Conservation (phyloP, 1,139 yeast genomes). For the Candida sojae region DNA sequence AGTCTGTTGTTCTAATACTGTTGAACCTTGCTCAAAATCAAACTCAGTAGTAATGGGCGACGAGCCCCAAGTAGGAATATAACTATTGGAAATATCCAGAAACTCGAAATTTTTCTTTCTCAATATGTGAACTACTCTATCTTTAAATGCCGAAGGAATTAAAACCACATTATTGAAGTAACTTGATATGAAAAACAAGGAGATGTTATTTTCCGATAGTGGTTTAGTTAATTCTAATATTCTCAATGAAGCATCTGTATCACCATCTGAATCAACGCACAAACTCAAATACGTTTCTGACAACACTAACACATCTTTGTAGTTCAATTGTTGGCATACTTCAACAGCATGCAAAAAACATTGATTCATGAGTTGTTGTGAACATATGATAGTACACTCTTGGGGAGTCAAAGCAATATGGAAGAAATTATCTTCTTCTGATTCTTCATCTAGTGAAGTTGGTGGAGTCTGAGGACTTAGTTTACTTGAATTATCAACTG, state of each 20-base stretch:
- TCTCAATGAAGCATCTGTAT: constrained; percentile 51
- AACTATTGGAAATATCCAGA: constrained; percentile 42
- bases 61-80: constrained; percentile 17
- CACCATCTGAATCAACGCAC: constrained; percentile 65
- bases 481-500: constrained; percentile 26
- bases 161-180: constrained; percentile 71
- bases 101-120: constrained; percentile 45
- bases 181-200: constrained; percentile 64
- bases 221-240: constrained; percentile 64
- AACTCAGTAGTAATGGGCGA: constrained; percentile 2
- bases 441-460: constrained; percentile 14
- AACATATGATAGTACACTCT: constrained; percentile 58
- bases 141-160: constrained; percentile 49
- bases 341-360: constrained; percentile 39
- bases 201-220: constrained; percentile 55
- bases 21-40: constrained; percentile 7
- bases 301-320: constrained; percentile 42
- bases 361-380: constrained; percentile 33
- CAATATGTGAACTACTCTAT: constrained; percentile 47
- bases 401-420: constrained; percentile 58
- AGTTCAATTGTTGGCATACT: constrained; percentile 27
- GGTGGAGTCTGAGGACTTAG: constrained; percentile 8
- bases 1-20: constrained; percentile 31
- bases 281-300: constrained; percentile 51
- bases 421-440: constrained; percentile 40